phyloP scores from a whole-genome alignment of 805 yeast genomes.

The Kuraishia hungarica region DNA sequence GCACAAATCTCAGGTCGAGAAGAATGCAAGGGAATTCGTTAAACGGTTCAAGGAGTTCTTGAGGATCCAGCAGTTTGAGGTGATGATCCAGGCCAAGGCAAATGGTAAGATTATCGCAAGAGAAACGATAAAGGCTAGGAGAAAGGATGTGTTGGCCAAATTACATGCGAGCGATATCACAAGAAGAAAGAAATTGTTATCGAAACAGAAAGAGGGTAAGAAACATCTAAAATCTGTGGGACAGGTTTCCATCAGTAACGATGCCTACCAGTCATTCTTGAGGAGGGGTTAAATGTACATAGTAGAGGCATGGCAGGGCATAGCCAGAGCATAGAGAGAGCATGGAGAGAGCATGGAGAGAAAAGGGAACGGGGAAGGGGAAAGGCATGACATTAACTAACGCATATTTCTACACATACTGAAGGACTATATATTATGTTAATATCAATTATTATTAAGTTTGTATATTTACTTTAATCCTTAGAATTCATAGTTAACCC shows the following conservation, averaged over 20 bases:
- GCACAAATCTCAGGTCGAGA: conserved; percentile 71
- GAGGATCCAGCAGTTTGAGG: conserved; percentile 81
- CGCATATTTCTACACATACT: no score
- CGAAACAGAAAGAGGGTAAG: conserved; percentile 90
- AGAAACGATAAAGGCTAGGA: conserved; percentile 86
- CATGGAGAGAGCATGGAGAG: no score
- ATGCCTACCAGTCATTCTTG: conserved; percentile 84
- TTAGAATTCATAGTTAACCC: no score
- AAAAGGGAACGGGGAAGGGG: no score
- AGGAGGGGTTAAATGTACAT: conserved; percentile 17
- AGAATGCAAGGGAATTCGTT: conserved; percentile 76
- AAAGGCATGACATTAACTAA: no score
- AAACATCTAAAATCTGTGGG: conserved; percentile 76
- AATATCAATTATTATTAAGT: no score
- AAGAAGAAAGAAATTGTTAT: conserved; percentile 79
- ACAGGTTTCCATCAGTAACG: conserved; percentile 66
- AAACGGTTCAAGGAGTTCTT: conserved; percentile 72
- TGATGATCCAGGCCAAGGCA: conserved; percentile 84
- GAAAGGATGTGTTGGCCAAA: conserved; percentile 91
- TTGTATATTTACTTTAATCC: no score
- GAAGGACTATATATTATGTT: no score
- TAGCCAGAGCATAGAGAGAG: no score
- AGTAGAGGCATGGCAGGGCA: neutral
- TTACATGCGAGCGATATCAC: conserved; percentile 91
- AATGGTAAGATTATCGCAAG: conserved; percentile 76